phyloP scores from a whole-genome alignment of 805 yeast genomes.

The Candida maesae region DNA sequence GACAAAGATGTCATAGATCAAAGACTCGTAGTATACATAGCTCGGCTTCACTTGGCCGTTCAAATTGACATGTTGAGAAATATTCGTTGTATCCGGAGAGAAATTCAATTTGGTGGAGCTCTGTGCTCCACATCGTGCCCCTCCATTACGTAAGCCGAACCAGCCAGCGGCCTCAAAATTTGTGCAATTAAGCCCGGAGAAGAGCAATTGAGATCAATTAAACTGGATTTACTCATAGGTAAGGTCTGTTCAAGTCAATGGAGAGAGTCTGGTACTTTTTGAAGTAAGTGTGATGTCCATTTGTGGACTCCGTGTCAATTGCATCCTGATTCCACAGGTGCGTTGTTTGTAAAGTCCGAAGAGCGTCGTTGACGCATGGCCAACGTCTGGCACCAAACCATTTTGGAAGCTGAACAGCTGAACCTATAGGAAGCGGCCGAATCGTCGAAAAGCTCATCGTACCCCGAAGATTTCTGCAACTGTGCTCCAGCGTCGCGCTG shows the following conservation, averaged over 20 bases:
- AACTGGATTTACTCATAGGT: not conserved
- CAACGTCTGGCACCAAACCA: not conserved
- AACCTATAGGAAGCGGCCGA: conserved; percentile 8
- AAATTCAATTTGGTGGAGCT: conserved; percentile 5
- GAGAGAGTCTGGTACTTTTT: not conserved
- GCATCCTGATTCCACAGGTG: conserved; percentile 4
- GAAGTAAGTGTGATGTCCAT: not conserved
- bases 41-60: not conserved
- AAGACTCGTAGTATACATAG: not conserved
- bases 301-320: conserved; percentile 6
- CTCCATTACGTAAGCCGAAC: conserved; percentile 17
- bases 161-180: too few species aligned
- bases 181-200: not conserved
- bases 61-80: too few species aligned
- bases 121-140: conserved; percentile 20
- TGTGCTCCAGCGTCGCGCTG: not conserved
- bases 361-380: conserved; percentile 9
- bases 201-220: not conserved
- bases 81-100: not conserved
- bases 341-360: conserved; percentile 13
- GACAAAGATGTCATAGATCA: not conserved
- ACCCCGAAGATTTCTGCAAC: conserved; percentile 3
- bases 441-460: not conserved
- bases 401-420: not conserved
- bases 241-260: too few species aligned